Conservation (phyloP, 108 stramenopile species). For the Cyclotella kingstonii region DNA sequence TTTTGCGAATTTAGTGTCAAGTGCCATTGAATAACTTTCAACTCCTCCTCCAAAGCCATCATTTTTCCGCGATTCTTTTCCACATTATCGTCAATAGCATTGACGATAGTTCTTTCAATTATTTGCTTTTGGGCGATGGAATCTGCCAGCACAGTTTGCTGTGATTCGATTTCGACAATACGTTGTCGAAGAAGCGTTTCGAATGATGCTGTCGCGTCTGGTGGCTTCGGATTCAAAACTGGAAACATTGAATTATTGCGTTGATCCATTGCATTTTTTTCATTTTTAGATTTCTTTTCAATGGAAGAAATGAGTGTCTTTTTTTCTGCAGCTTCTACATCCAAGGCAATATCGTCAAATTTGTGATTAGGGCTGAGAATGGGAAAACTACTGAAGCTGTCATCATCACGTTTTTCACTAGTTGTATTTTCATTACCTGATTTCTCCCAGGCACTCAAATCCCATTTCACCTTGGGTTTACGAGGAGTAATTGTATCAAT, state of each 20-base stretch:
- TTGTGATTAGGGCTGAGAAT: constrained; percentile 26
- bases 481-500: too few relatives aligned
- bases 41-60: constrained; percentile 14
- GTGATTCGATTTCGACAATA: constrained; percentile 23
- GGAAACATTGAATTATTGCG: too few relatives aligned
- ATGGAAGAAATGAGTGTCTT: background rate
- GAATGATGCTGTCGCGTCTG: constrained; percentile 1
- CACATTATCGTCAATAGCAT: constrained; percentile 37
- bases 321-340: background rate
- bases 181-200: constrained; percentile 23
- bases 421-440: background rate
- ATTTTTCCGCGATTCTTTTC: constrained; percentile 13
- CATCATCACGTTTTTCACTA: constrained; percentile 16
- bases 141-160: constrained; percentile 8
- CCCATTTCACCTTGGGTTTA: constrained; percentile 11
- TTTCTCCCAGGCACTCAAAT: constrained; percentile 7
- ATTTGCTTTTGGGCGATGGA: constrained; percentile 29
- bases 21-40: constrained; percentile 27
- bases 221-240: background rate
- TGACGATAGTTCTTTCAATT: constrained; percentile 33
- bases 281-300: background rate
- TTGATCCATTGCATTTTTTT: too few relatives aligned
- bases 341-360: constrained; percentile 16
- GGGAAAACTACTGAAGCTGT: constrained; percentile 37
- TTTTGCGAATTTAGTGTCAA: background rate